phyloP scores from a whole-genome alignment of 1,139 yeast genomes.

The Scheffersomyces titani region DNA sequence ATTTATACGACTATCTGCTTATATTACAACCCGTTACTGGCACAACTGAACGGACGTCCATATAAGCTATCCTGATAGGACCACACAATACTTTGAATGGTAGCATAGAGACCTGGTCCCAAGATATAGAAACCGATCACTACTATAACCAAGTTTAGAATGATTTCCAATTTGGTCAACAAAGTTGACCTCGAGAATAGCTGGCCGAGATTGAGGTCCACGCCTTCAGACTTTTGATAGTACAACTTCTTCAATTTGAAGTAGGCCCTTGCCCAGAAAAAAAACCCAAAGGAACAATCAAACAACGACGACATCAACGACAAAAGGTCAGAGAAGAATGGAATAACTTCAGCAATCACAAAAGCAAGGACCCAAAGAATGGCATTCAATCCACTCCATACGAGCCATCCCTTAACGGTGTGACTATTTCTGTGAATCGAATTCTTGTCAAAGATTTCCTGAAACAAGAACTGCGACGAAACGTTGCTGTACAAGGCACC shows the following conservation, averaged over 20 bases:
- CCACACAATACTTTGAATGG: constrained; percentile 52
- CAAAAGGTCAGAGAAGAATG: constrained; percentile 59
- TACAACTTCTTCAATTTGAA: constrained; percentile 38
- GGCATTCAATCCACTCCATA: constrained; percentile 48
- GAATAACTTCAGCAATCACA: constrained; percentile 62
- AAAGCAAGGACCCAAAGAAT: constrained; percentile 56
- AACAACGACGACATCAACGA: constrained; percentile 64
- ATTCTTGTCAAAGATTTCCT: constrained; percentile 40
- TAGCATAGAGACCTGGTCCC: constrained; percentile 61
- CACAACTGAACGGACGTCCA: constrained; percentile 55
- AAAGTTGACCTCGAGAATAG: constrained; percentile 21
- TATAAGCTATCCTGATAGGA: constrained; percentile 49
- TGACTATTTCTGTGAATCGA: constrained; percentile 49
- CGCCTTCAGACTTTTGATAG: constrained; percentile 7
- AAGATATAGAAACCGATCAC: constrained; percentile 51
- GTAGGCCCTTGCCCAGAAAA: constrained; percentile 67
- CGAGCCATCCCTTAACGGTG: constrained; percentile 53
- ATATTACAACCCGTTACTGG: constrained; percentile 36
- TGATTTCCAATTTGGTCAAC: constrained; percentile 30
- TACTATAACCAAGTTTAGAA: constrained; percentile 39
- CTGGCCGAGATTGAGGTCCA: constrained; percentile 9
- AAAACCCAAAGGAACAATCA: constrained; percentile 67
- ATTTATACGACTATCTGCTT: neutral
- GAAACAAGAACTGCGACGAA: constrained; percentile 52
- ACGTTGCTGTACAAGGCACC: constrained; percentile 59